Evolutionary conservation across 805 yeast genomes (phyloP), one percentile per base, ranked within the genome.

Genomic region (Starmerella cellae): DNA sequence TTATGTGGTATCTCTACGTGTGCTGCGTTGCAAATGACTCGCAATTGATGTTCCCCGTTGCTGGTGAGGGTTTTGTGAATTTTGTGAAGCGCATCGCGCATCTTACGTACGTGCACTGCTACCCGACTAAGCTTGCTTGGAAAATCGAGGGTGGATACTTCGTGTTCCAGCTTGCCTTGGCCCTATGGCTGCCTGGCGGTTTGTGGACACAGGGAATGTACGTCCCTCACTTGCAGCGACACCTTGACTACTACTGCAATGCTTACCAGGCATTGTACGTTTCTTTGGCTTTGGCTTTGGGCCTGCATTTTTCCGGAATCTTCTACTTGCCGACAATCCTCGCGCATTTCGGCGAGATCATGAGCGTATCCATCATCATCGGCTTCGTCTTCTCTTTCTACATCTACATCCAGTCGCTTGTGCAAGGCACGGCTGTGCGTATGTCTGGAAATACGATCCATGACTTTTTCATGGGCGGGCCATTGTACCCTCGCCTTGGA

Each of bases 1-100:
- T 91, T 57, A 91, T 91, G 98, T 83, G 79, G 70, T 91, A 91
- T 64, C 80, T 91, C 91, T 88, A 95, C 93, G 77, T 88, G 42
- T 72, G 84, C 55, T 88, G 91, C 39, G 73, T 74, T 48, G 85
- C 79, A 60, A 83, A 84, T 62, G 66, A 66, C 49, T 95, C 95
- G 1, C 56, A 65, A 38, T 69, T 82, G 23, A 84, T 94, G 20
- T 63, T 69, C 60, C 95, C 95, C 3, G 57, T 60, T 0, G 68
- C 59, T 3, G 75, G 65, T 38, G 75, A 80, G 60, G 54, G 71
- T 6, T 42, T 55, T 38, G 24, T 17, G 9, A 69, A 69, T 27
- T 65, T 62, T 67, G 31, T 78, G 72, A 74, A 24, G 44, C 20
- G 70, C 63, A 2, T 84, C 74, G 55, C 46, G 33, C 49, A 51